Evolutionary conservation across 2,329 filamentous ascomycete species (phyloP), one percentile per base, ranked within the genome.

Genomic region (Helminthosporium solani): DNA sequence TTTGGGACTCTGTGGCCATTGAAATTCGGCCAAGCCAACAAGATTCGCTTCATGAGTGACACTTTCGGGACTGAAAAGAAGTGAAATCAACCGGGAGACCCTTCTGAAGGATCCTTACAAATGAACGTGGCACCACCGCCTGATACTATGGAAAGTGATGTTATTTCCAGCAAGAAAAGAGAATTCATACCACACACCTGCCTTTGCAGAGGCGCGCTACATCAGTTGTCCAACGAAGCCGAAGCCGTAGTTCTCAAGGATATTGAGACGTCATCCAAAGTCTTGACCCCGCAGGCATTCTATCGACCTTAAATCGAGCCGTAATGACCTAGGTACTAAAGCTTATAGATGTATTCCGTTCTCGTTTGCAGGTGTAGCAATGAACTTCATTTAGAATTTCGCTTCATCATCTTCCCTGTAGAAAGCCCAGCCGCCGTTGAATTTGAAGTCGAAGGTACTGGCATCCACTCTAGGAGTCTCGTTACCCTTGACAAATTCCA

Each of bases 361-460:
- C 33, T 56, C 53, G 11, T 54, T 54, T 14, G 50, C 50, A 2
- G 46, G 46, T 3, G 41, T 44, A 14, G 55, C 55, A 30, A 52
- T 36, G 42, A 58, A 58, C n/a, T 52, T 54, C 55, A 58, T 58
- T 25, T 54, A 37, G 12, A 58, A 46, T 9, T 40, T 30, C 3
- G 47, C 42, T 9, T 41, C 43, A 15, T 47, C 45, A 15, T 49
- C 43, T 25, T 56, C 52, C 34, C 55, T 56, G 49, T 69, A 66
- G 43, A 63, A 68, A 11, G 64, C 66, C 20, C 38, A 51, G 14
- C 48, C 62, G 8, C 66, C 67, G 42, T 67, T 70, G 35, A 66
- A 56, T 6, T 54, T 44, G 43, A 72, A 70, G 9, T 50, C 50
- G 7, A 43, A 39, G 2, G 42, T 18, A 3, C 38, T 46, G 1